Evolutionary conservation across 805 yeast species (phyloP).

Genomic region (Candida takata): DNA sequence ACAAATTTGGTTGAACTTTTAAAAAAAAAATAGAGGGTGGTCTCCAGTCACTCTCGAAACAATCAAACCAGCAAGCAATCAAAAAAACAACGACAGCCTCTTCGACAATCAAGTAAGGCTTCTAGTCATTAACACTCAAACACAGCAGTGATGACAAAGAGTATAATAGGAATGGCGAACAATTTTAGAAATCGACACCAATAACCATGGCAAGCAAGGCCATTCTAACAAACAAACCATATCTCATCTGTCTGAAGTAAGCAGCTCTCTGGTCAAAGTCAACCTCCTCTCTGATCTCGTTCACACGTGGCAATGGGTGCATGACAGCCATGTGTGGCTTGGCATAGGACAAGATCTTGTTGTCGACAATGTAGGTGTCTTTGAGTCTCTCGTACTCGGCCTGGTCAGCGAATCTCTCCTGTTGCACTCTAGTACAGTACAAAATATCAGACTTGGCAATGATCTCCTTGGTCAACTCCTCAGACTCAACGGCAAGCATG

Average conservation of each 20-base stretch:
- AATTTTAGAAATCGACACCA: conserved; percentile 70
- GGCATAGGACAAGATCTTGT: conserved; percentile 83
- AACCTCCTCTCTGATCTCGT: conserved; percentile 95
- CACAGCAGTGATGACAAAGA: not conserved
- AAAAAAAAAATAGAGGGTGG: conserved; percentile 9
- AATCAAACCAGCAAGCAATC: no score
- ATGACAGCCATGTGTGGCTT: conserved; percentile 97
- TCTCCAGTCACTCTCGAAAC: conserved; percentile 18
- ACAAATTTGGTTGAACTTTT: not conserved
- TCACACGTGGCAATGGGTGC: conserved; percentile 98
- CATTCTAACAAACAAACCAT: conserved; percentile 97
- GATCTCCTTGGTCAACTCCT: conserved; percentile 74
- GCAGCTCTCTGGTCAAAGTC: conserved; percentile 99
- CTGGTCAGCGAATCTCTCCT: conserved; percentile 80
- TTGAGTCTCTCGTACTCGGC: conserved; percentile 81
- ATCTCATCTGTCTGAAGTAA: conserved; percentile 98
- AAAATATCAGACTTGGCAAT: conserved; percentile 88
- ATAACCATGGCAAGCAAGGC: conserved; percentile 96
- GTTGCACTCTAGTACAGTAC: conserved; percentile 97
- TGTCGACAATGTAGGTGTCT: conserved; percentile 89
- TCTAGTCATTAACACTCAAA: not conserved
- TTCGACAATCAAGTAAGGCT: no score
- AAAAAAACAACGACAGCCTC: no score
- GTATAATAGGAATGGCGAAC: conserved; percentile 1
- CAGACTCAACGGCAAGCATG: conserved; percentile 68